phyloP scores from a whole-genome alignment of 2,329 filamentous ascomycete genomes.

The Emericellopsis atlantica region DNA sequence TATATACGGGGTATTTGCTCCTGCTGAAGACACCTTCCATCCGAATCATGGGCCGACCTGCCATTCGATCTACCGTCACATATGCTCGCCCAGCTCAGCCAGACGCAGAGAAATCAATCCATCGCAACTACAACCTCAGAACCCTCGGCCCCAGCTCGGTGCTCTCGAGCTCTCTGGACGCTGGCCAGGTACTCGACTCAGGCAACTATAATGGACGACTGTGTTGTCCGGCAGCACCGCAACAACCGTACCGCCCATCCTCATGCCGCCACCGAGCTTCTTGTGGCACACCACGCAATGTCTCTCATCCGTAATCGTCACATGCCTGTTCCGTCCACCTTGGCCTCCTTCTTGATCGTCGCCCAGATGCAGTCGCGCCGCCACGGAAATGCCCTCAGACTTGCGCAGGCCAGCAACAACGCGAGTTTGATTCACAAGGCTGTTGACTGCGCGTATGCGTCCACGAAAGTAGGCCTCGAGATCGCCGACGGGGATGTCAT shows the following conservation, averaged over 20 bases:
- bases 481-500: constrained; percentile 62
- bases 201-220: constrained; percentile 73
- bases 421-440: constrained; percentile 65
- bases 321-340: constrained; percentile 46
- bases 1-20: neutral
- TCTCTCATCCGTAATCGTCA: constrained; percentile 75
- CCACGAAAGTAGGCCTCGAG: constrained; percentile 87
- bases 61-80: neutral
- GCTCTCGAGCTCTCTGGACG: constrained; percentile 18
- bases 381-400: constrained; percentile 65
- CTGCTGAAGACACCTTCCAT: no score
- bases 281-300: constrained; percentile 92
- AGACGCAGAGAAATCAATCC: neutral
- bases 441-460: constrained; percentile 77
- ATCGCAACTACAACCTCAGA: constrained; percentile 7
- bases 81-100: neutral
- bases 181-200: constrained; percentile 33
- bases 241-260: constrained; percentile 82
- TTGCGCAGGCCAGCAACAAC: constrained; percentile 67
- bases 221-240: constrained; percentile 75
- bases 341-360: constrained; percentile 42
- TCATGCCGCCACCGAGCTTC: constrained; percentile 70
- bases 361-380: constrained; percentile 62
- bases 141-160: constrained; percentile 23
- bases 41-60: neutral